Evolutionary conservation across 345 rosid genomes (phyloP).

Genomic region (Murraya paniculata): DNA sequence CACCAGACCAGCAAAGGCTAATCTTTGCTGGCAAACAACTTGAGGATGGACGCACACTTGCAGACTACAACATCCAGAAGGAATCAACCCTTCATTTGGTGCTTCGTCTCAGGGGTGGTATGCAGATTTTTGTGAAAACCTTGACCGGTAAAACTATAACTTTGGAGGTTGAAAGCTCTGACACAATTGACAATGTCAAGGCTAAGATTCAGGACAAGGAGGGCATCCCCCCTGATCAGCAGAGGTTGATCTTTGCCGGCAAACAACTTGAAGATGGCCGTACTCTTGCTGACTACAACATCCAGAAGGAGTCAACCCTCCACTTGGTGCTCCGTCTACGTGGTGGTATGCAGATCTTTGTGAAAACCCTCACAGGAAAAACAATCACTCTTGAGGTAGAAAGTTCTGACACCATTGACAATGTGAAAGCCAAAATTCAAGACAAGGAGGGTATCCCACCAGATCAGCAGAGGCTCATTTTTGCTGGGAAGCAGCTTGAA

Average conservation of each 20-base stretch:
- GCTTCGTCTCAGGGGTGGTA: slow-evolving; percentile 28
- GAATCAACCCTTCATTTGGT: slow-evolving; percentile 33
- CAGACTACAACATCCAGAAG: slow-evolving; percentile 32
- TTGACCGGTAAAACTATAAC: slow-evolving; percentile 29
- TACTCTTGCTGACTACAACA: neutral
- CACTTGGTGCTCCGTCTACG: slow-evolving; percentile 9
- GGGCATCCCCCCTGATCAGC: slow-evolving; percentile 23
- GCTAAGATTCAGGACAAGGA: slow-evolving; percentile 28
- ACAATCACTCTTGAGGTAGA: slow-evolving; percentile 22
- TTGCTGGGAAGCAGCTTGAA: slow-evolving; percentile 4
- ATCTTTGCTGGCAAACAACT: slow-evolving; percentile 31
- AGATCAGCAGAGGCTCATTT: slow-evolving; percentile 16
- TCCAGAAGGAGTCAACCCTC: slow-evolving; percentile 8
- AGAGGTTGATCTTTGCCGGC: slow-evolving; percentile 16
- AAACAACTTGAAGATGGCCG: slow-evolving; percentile 8
- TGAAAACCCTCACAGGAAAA: slow-evolving; percentile 13
- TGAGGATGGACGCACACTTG: slow-evolving; percentile 29
- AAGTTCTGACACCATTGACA: slow-evolving; percentile 18
- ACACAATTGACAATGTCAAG: slow-evolving; percentile 24
- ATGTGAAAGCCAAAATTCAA: slow-evolving; percentile 13
- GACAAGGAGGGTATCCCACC: slow-evolving; percentile 25
- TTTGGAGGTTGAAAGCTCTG: slow-evolving; percentile 20
- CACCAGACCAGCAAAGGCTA: slow-evolving; percentile 28
- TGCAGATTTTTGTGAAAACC: slow-evolving; percentile 33
- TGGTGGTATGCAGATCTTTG: slow-evolving; percentile 11